Evolutionary conservation across 1,284 basidiomycete species (phyloP).

Genomic region (Microbotryum saponariae): DNA sequence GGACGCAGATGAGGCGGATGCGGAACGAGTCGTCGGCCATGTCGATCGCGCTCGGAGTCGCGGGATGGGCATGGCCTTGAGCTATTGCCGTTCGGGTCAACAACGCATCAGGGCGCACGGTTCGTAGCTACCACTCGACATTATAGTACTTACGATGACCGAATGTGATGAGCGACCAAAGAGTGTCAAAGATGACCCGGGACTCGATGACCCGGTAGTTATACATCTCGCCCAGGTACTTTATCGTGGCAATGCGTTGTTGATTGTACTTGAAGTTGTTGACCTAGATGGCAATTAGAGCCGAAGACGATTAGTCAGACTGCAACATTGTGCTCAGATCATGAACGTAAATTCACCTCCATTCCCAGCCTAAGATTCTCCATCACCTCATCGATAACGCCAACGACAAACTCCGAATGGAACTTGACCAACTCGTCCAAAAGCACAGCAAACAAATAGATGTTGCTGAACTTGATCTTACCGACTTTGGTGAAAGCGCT

Average conservation of each 20-base stretch:
- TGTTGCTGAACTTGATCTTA: slow-evolving; percentile 88
- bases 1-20: slow-evolving; percentile 77
- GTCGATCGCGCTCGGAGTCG: slow-evolving; percentile 67
- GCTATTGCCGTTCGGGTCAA: slow-evolving; percentile 46
- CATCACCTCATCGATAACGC: slow-evolving; percentile 85
- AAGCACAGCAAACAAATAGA: slow-evolving; percentile 85
- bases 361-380: slow-evolving; percentile 85
- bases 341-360: slow-evolving; percentile 48
- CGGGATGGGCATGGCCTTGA: slow-evolving; percentile 80
- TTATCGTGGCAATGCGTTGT: slow-evolving; percentile 77
- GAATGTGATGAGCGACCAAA: slow-evolving; percentile 94
- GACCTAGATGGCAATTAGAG: slow-evolving; percentile 45
- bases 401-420: slow-evolving; percentile 77
- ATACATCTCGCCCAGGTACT: slow-evolving; percentile 93
- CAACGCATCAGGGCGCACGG: neutral
- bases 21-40: slow-evolving; percentile 95
- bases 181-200: slow-evolving; percentile 79
- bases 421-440: slow-evolving; percentile 88
- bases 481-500: slow-evolving; percentile 91
- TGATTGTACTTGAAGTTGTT: slow-evolving; percentile 95
- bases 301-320: neutral
- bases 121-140: neutral
- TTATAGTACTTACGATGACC: slow-evolving; percentile 68
- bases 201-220: slow-evolving; percentile 91
- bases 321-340: neutral